A percentile compares a stretch with the other conserved stretches of the same genome.
Conservation (phyloP, 345 rosid genomes). For the Murraya paniculata region DNA sequence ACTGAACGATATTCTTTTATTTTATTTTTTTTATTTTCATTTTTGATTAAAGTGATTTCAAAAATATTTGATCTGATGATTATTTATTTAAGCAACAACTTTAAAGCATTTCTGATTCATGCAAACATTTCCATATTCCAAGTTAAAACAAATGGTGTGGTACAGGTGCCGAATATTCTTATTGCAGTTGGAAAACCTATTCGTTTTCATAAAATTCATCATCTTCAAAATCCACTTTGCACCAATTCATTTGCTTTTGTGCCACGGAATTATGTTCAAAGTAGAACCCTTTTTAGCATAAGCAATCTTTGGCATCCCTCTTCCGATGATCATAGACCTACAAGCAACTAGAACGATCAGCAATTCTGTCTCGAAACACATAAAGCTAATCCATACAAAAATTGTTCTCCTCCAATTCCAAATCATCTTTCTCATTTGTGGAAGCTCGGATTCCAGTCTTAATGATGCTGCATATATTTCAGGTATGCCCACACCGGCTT, state of each 20-base stretch:
- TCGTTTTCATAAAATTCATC: not conserved
- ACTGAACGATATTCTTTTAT: too few species aligned
- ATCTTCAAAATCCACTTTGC: not conserved
- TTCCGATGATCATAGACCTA: not conserved
- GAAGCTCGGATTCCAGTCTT: not conserved
- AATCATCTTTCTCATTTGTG: not conserved
- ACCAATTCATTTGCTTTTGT: not conserved
- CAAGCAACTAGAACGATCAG: not conserved
- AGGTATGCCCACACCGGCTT: constrained; percentile 33
- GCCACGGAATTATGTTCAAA: not conserved
- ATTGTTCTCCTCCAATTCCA: constrained; percentile 3
- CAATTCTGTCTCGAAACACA: not conserved
- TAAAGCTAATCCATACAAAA: constrained; percentile 1
- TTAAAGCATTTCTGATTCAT: not conserved
- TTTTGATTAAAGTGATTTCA: too few species aligned
- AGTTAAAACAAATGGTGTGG: not conserved
- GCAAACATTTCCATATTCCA: not conserved
- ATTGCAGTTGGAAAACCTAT: not conserved
- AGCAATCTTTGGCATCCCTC: not conserved
- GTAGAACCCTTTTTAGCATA: not conserved
- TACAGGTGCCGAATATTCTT: not conserved
- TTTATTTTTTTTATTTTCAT: too few species aligned
- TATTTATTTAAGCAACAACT: too few species aligned
- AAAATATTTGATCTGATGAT: too few species aligned
- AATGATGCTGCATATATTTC: constrained; percentile 36